A percentile compares a stretch with the other conserved stretches of the same genome.
These are phyloP conservation scores for Spinacia oleracea DNA, from an alignment of 179 eudicot species.

Conservation along the genomic window DNA sequence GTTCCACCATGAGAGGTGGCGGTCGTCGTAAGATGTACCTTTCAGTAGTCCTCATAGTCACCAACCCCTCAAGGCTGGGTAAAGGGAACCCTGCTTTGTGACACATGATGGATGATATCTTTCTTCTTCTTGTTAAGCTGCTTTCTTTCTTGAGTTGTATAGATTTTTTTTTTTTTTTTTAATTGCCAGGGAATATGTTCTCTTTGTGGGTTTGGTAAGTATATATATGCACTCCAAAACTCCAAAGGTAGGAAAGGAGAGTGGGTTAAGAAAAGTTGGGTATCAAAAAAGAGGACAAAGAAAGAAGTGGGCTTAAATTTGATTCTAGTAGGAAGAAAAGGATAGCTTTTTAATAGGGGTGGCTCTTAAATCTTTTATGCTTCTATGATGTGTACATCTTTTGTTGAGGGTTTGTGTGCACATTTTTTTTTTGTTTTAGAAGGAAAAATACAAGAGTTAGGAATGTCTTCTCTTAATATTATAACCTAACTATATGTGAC, in stretches of 20 bases:
- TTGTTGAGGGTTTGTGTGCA: neutral
- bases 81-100: conserved; percentile 32
- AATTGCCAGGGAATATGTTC: conserved; percentile 23
- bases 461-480: too few relatives aligned
- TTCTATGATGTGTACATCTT: conserved; percentile 23
- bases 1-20: neutral
- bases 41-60: conserved; percentile 9
- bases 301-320: conserved; percentile 29
- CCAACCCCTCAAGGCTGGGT: conserved; percentile 19
- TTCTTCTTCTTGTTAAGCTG: neutral
- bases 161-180: conserved; percentile 7
- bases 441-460: too few relatives aligned
- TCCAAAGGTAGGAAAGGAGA: conserved; percentile 27
- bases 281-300: conserved; percentile 24
- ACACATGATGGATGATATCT: conserved; percentile 39
- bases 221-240: conserved; percentile 17
- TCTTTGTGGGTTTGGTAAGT: conserved; percentile 18
- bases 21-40: conserved; percentile 22
- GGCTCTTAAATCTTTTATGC: conserved; percentile 16
- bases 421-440: too few relatives aligned
- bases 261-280: conserved; percentile 59
- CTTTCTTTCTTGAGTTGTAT: neutral
- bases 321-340: conserved; percentile 36
- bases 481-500: too few relatives aligned
- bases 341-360: conserved; percentile 7